Evolutionary conservation across 768 basidiomycete species (phyloP).

Genomic region (Neoboletus brunneissimus): DNA sequence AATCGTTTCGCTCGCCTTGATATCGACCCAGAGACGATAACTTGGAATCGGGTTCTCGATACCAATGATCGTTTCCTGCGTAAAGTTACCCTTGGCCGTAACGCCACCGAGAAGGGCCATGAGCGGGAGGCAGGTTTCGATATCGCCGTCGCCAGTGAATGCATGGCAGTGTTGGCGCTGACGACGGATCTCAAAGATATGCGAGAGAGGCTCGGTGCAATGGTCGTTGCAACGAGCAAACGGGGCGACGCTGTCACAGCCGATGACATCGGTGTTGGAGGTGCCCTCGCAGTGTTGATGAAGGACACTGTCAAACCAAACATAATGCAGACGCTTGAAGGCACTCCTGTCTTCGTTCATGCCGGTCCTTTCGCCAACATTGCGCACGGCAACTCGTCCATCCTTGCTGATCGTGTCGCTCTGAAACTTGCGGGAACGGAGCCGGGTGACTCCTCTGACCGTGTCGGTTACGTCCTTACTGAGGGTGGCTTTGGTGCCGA

Average conservation of each 20-base stretch:
- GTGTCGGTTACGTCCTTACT: conserved; percentile 92
- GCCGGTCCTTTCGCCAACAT: conserved; percentile 99
- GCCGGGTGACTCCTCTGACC: conserved; percentile 76
- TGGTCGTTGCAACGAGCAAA: conserved; percentile 96
- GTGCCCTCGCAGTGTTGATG: conserved; percentile 94
- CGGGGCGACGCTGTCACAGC: conserved; percentile 90
- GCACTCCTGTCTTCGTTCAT: conserved; percentile 98
- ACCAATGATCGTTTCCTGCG: conserved; percentile 97
- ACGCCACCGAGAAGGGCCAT: conserved; percentile 84
- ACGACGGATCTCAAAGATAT: conserved; percentile 87
- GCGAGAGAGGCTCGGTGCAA: conserved; percentile 87
- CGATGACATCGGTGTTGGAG: conserved; percentile 93
- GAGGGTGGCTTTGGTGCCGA: conserved; percentile 99
- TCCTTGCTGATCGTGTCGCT: conserved; percentile 95
- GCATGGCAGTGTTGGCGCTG: conserved; percentile 96
- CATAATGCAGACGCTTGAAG: conserved; percentile 97
- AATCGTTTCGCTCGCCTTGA: conserved; percentile 88
- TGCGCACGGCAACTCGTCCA: conserved; percentile 97
- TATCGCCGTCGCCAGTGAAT: conserved; percentile 95
- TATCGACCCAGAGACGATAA: conserved; percentile 86
- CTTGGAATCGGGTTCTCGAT: conserved; percentile 97
- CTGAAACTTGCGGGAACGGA: conserved; percentile 96
- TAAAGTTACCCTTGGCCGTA: conserved; percentile 90
- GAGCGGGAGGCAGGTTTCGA: conserved; percentile 92
- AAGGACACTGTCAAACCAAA: conserved; percentile 99